Conservation (phyloP, 176 grass and related monocot genomes). For the Zizania latifolia region DNA sequence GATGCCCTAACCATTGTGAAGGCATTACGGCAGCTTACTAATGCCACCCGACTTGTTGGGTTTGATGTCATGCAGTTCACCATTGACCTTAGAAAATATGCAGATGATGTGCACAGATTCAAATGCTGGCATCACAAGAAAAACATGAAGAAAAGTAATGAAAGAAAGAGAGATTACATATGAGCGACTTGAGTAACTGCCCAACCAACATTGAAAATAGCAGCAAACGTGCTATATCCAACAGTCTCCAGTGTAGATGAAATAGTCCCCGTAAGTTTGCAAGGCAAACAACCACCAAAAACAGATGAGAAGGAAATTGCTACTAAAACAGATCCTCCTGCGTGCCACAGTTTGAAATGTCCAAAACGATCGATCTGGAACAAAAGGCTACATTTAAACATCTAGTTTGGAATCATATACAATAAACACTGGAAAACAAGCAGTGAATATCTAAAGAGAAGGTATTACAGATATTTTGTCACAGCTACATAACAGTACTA, state of each 20-base stretch:
- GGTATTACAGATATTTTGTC: neutral
- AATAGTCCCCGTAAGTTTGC: slow-evolving; percentile 61
- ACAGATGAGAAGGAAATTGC: slow-evolving; percentile 96
- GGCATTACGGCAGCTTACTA: slow-evolving; percentile 97
- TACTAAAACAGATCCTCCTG: slow-evolving; percentile 85
- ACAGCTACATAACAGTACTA: neutral
- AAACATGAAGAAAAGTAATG: neutral
- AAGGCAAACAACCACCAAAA: slow-evolving; percentile 84
- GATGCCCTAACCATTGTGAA: slow-evolving; percentile 83
- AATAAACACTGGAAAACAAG: slow-evolving; percentile 4
- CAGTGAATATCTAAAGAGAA: neutral
- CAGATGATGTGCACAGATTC: slow-evolving; percentile 11
- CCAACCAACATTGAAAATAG: slow-evolving; percentile 98
- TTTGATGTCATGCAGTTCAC: slow-evolving; percentile 97
- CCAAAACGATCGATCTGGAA: slow-evolving; percentile 92
- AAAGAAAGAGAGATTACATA: slow-evolving; percentile 55
- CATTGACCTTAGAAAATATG: slow-evolving; percentile 74
- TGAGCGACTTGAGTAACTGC: slow-evolving; percentile 96
- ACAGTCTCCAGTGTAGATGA: slow-evolving; percentile 68
- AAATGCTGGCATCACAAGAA: slow-evolving; percentile 27
- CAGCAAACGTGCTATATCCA: slow-evolving; percentile 89
- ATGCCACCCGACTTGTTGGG: slow-evolving; percentile 83
- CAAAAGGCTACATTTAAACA: slow-evolving; percentile 12
- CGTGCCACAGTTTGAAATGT: slow-evolving; percentile 97
- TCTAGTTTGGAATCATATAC: neutral